A percentile compares a stretch with the other conserved stretches of the same genome.
Evolutionary conservation across 805 yeast genomes (phyloP).

Genomic region (Soucietia sequanensis): DNA sequence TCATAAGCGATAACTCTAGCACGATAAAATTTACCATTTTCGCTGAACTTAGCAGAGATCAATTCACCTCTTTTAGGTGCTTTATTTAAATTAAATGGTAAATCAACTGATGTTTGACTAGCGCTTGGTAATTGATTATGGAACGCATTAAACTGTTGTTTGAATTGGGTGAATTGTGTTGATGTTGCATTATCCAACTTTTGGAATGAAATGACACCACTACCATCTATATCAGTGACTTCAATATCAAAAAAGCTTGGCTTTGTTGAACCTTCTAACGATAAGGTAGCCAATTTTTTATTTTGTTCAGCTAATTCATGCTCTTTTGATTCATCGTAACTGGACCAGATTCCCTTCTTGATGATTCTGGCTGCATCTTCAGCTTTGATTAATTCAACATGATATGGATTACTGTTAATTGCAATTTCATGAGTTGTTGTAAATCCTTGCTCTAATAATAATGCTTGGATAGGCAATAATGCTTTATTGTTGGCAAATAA

Average conservation of each 20-base stretch:
- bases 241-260: slow-evolving; percentile 52
- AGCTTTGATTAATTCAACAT: slow-evolving; percentile 54
- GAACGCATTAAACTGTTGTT: slow-evolving; percentile 46
- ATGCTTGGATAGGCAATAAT: slow-evolving; percentile 53
- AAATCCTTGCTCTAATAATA: slow-evolving; percentile 60
- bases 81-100: slow-evolving; percentile 37
- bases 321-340: slow-evolving; percentile 47
- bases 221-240: slow-evolving; percentile 47
- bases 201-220: slow-evolving; percentile 49
- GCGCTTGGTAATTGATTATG: slow-evolving; percentile 39
- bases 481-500: slow-evolving; percentile 51
- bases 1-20: slow-evolving; percentile 52
- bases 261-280: slow-evolving; percentile 16
- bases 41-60: slow-evolving; percentile 53
- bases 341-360: slow-evolving; percentile 66
- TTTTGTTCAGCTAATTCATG: slow-evolving; percentile 23
- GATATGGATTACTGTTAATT: slow-evolving; percentile 54
- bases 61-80: slow-evolving; percentile 55
- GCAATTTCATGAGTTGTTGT: slow-evolving; percentile 67
- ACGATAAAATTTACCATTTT: slow-evolving; percentile 57
- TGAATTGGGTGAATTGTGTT: slow-evolving; percentile 40
- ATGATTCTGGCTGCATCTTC: slow-evolving; percentile 57
- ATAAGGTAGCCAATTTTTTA: slow-evolving; percentile 19
- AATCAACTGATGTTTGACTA: slow-evolving; percentile 33
- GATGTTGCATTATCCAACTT: slow-evolving; percentile 36